These are phyloP conservation scores for Diaporthe citrichinensis DNA, from an alignment of 2,329 filamentous ascomycete genomes.

Conservation along the genomic window DNA sequence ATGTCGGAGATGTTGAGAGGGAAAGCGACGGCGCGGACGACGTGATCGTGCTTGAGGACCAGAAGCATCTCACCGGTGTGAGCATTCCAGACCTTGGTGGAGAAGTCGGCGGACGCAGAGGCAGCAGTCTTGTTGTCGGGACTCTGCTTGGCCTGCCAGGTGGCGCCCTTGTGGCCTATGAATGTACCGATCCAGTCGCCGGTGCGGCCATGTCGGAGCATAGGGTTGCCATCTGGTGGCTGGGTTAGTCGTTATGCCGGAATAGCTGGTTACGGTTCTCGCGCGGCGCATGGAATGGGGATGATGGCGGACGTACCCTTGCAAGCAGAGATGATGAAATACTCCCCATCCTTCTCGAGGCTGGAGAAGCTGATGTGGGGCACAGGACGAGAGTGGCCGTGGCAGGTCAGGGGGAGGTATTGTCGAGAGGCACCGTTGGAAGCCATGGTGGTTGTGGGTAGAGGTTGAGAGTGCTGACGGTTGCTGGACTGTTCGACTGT, in stretches of 20 bases:
- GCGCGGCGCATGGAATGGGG: neutral
- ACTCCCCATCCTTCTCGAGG: conserved; percentile 84
- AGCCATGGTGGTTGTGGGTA: conserved; percentile 47
- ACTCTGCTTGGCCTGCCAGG: conserved; percentile 95
- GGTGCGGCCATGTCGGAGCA: conserved; percentile 96
- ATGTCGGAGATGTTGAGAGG: conserved; percentile 85
- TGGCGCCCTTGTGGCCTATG: conserved; percentile 96
- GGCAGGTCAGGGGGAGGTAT: conserved; percentile 92
- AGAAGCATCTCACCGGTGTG: conserved; percentile 91
- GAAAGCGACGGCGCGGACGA: conserved; percentile 94
- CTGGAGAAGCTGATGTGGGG: conserved; percentile 93
- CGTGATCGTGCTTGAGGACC: conserved; percentile 92
- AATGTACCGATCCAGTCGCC: conserved; percentile 99
- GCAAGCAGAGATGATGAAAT: conserved; percentile 94
- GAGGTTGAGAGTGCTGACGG: neutral
- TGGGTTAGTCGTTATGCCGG: neutral
- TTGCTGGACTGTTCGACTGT: neutral
- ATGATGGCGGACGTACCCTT: conserved; percentile 71
- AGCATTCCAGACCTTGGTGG: conserved; percentile 97
- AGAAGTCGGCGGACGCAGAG: conserved; percentile 96
- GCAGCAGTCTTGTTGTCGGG: conserved; percentile 90
- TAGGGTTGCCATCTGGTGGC: conserved; percentile 89
- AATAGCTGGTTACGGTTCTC: neutral
- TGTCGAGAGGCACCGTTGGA: conserved; percentile 55
- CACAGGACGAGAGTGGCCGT: conserved; percentile 93